Evolutionary conservation across 2,329 filamentous ascomycete species (phyloP).

Genomic region (Passalora sequoiae): DNA sequence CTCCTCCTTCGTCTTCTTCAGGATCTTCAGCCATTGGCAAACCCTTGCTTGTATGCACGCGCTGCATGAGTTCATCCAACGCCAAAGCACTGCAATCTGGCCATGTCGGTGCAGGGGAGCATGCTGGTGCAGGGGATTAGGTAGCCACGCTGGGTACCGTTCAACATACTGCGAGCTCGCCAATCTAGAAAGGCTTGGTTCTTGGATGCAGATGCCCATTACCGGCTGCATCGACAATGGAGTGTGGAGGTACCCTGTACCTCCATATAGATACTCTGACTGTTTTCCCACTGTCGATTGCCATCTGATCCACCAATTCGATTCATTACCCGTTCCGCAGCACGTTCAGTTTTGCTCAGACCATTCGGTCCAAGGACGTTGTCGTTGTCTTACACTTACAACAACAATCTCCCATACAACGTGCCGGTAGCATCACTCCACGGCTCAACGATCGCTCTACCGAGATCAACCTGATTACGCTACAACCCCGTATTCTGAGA

Average conservation of each 20-base stretch:
- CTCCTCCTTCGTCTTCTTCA: constrained; percentile 11
- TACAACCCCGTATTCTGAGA: too few relatives aligned
- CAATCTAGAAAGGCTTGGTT: constrained; percentile 7
- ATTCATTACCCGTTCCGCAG: constrained; percentile 16
- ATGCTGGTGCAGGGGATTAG: constrained; percentile 3
- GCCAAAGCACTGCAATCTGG: constrained; percentile 6
- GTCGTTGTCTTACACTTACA: constrained; percentile 5
- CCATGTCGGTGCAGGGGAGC: constrained; percentile 6
- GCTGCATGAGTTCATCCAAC: constrained; percentile 14
- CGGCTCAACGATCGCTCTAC: constrained; percentile 8
- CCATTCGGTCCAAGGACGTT: constrained; percentile 5
- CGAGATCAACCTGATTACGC: too few relatives aligned
- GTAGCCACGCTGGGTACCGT: constrained; percentile 12
- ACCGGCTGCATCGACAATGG: constrained; percentile 5
- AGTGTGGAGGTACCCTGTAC: constrained; percentile 6
- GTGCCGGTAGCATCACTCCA: constrained; percentile 9
- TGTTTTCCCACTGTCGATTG: constrained; percentile 13
- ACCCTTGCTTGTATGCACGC: constrained; percentile 10
- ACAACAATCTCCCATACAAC: constrained; percentile 3
- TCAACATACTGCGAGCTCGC: constrained; percentile 4
- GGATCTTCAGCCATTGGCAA: constrained; percentile 15
- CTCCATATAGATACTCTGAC: constrained; percentile 21
- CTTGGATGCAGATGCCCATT: constrained; percentile 5
- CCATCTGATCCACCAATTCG: constrained; percentile 8
- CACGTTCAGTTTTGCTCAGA: constrained; percentile 11